These are phyloP conservation scores for Lasiodiplodia hormozganensis DNA, from an alignment of 2,329 filamentous ascomycete species.

Conservation along the genomic window DNA sequence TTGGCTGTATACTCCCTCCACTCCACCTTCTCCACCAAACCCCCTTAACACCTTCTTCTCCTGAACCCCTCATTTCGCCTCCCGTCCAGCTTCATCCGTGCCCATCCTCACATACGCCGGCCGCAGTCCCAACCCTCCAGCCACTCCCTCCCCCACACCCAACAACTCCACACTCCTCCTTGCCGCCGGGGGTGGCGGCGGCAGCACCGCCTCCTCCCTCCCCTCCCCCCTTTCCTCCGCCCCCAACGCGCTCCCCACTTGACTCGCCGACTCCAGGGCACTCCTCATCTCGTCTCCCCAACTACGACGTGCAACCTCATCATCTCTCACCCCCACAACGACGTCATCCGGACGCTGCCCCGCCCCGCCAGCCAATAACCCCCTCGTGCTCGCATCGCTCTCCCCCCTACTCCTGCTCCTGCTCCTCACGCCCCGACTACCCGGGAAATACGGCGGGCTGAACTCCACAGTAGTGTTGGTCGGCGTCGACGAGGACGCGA, in stretches of 20 bases:
- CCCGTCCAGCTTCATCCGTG: constrained; percentile 2
- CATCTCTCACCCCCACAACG: neutral
- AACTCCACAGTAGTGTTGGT: neutral
- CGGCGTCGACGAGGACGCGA: neutral
- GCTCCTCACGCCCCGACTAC: neutral
- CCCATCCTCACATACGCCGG: constrained; percentile 7
- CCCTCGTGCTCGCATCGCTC: constrained; percentile 1
- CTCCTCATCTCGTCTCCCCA: neutral
- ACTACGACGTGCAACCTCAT: too few relatives aligned
- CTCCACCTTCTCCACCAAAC: neutral
- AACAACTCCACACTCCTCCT: constrained; percentile 8
- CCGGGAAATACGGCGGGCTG: constrained; percentile 7
- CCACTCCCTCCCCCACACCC: constrained; percentile 6
- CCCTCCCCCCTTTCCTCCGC: neutral
- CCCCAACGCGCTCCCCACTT: constrained; percentile 1
- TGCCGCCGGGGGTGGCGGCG: neutral
- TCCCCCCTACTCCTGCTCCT: constrained; percentile 9
- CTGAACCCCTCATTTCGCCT: constrained; percentile 35
- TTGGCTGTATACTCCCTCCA: neutral
- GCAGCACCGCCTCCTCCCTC: neutral
- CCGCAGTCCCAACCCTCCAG: neutral
- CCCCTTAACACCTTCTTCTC: neutral
- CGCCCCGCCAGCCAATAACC: neutral
- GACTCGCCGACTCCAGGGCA: neutral
- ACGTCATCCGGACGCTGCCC: neutral